Evolutionary conservation across 106 monocot genomes (phyloP), one percentile per base, ranked within the genome.

Genomic region (Dioscorea zingiberensis): DNA sequence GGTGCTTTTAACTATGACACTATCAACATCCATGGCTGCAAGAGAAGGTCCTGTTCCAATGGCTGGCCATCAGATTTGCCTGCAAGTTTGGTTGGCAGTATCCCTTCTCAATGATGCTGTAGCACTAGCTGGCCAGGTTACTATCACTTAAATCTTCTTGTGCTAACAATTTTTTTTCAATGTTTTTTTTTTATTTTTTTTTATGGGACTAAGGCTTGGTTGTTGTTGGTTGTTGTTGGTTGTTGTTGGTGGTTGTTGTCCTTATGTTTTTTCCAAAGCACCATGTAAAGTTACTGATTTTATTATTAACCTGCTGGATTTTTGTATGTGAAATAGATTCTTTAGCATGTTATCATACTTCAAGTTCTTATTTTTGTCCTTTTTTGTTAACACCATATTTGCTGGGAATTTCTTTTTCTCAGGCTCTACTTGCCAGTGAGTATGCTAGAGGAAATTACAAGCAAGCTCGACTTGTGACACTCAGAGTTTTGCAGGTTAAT

Each of bases 81-180:
- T 97, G 74, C 88, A 97, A 80, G 84, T 97, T 21, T 92, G 92
- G 92, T 77, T 97, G 69, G 83, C 97, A 13, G 65, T 92, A 7
- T 97, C 97, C 27, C 81, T 97, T 44, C 88, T 97, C 18, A 92
- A 92, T 76, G 97, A 97, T 73, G 97, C 97, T 44, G 73, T 97
- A 71, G 97, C 97, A 32, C 84, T 92, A 66, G 88, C 97, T 65
- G 97, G 85, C 63, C 97, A 97, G 92, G 97, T 97, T 30, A 69
- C 67, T 29, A 24, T 62, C 71, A 17, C 25, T 15, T n/a, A 32
- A 23, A n/a, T 4, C 22, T 48, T 38, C 28, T 38, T 6, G 9
- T 38, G 10, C 38, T 38, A 38, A 8, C 4, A 38, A 38, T 38
- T 38, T 38, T 38, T n/a, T n/a, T n/a, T n/a, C n/a, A n/a, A n/a